Percentiles rank a stretch among this genome's conserved stretches.
These are phyloP conservation scores for Dryadomyces quercus-mongolicae DNA, from an alignment of 2,329 filamentous ascomycete genomes.

Conservation along the genomic window DNA sequence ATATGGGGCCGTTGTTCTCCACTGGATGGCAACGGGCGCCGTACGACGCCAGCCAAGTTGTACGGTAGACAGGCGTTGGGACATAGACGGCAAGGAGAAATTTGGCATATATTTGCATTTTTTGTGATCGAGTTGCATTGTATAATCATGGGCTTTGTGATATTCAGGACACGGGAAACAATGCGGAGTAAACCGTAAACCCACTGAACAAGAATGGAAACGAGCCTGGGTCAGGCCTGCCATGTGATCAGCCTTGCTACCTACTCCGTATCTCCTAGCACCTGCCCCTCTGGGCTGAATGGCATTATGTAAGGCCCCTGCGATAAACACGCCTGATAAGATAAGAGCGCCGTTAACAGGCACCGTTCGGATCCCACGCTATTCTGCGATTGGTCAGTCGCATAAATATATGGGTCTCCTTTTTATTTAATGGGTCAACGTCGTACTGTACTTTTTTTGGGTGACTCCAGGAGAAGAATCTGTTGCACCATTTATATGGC, in stretches of 20 bases:
- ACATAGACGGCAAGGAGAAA: not conserved
- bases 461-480: no score
- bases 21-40: constrained; percentile 72
- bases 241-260: not conserved
- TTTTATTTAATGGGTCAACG: no score
- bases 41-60: not conserved
- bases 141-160: not conserved
- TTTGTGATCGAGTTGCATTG: not conserved
- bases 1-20: constrained; percentile 62
- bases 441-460: no score
- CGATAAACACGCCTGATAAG: no score
- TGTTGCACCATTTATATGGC: no score
- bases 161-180: not conserved
- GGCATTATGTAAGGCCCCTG: no score
- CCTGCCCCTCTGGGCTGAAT: not conserved
- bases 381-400: no score
- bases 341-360: no score
- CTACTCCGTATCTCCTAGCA: not conserved
- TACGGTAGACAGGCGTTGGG: not conserved
- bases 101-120: not conserved
- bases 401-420: no score
- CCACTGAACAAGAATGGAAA: no score
- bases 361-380: no score
- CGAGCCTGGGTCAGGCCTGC: not conserved
- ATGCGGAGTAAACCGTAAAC: no score